Base-by-base conservation (phyloP, 2,329 filamentous ascomycete genomes). In the Ophiostoma perfectum region DNA sequence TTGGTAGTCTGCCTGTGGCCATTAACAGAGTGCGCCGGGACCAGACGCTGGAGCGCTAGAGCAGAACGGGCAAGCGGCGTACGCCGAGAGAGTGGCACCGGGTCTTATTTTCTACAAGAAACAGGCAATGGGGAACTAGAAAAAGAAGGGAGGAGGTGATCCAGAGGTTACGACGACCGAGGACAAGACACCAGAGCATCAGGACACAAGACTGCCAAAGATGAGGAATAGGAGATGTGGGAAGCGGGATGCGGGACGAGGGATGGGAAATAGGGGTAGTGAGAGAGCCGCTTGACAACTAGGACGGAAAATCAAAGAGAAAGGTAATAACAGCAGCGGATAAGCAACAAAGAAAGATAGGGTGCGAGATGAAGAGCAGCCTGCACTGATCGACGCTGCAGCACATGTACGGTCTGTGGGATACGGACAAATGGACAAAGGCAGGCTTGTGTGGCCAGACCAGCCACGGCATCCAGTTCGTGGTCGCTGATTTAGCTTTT, bases 21-120 rank as follows among this genome's bases (percentile, higher is more conserved):
- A 55, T 27, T 64, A 11, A 18, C 27, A 52, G 64, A 18, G 41
- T n/a, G 38, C 63, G 27, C 42, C 63, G 27, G 44, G 60, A 36
- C 66, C 44, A 65, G n/a, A 39, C 41, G n/a, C 63, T 27, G 39
- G n/a, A 64, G 18, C 39, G 47, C 63, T 67, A 66, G 38, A 4
- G 62, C 66, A 12, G 47, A 49, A 64, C 36, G 64, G 64, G 66
- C 66, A 69, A 69, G 68, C 60, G 64, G 66, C 44, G 52, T 27
- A 67, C 38, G 63, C 66, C 66, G 66, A 67, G 68, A 67, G 49
- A 52, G 45, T 65, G 68, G 55, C 42, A 45, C 66, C 49, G 60
- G 55, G 62, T n/a, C 62, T 47, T 49, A 7, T 36, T 41, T 52
- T 67, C 47, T 47, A 36, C 68, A 47, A 45, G 60, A 64, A 27